Percentiles rank a stretch among this genome's conserved stretches.
These are phyloP conservation scores for Tetradesmus obliquus DNA, from an alignment of 139 green algal genomes.

Conservation along the genomic window DNA sequence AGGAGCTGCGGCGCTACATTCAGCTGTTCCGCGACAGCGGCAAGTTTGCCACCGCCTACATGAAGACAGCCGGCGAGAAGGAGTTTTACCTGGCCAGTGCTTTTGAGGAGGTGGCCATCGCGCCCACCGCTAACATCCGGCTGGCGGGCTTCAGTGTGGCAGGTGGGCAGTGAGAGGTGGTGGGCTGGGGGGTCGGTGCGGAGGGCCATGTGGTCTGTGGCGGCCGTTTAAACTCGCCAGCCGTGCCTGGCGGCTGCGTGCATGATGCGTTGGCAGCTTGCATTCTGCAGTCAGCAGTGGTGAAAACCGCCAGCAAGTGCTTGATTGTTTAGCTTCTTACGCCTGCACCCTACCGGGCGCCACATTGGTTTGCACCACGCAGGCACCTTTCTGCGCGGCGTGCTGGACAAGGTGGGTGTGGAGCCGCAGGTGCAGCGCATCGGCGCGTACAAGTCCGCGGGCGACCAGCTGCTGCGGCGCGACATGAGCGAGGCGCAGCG, in stretches of 20 bases:
- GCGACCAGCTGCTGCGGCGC: conserved; percentile 93
- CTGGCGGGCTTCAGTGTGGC: conserved; percentile 86
- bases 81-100: conserved; percentile 94
- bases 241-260: no score
- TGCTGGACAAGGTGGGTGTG: conserved; percentile 93
- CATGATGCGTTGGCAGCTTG: no score
- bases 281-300: no score
- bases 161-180: conserved; percentile 79
- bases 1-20: conserved; percentile 85
- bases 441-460: conserved; percentile 87
- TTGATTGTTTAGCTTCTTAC: no score
- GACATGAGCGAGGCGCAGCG: conserved; percentile 88
- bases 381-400: conserved; percentile 89
- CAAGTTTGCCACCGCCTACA: conserved; percentile 91
- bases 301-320: no score
- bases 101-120: conserved; percentile 89
- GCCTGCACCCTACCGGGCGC: no score
- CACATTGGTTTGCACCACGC: not conserved
- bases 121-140: conserved; percentile 81
- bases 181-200: not conserved
- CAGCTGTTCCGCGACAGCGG: conserved; percentile 78
- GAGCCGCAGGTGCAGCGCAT: conserved; percentile 94
- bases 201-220: no score
- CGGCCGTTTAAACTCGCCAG: no score
- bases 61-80: conserved; percentile 79